These are phyloP conservation scores for Mucor indicus DNA, from an alignment of 371 early-diverging fungal species.

Conservation along the genomic window DNA sequence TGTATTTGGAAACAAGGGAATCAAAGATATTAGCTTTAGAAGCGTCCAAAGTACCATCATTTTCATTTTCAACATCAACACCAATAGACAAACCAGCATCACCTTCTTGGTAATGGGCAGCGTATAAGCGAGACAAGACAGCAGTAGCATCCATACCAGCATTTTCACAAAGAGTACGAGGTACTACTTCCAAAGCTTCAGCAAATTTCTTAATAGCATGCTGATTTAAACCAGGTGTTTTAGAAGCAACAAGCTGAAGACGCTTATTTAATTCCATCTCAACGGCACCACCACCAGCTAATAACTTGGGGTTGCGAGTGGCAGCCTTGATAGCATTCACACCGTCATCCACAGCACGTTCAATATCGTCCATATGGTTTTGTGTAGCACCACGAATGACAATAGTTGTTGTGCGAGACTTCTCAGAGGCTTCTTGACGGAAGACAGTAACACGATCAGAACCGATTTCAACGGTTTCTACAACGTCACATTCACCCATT, in stretches of 20 bases:
- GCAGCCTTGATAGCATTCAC: slow-evolving; percentile 96
- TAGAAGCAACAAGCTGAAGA: slow-evolving; percentile 68
- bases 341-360: slow-evolving; percentile 98
- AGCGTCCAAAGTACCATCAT: slow-evolving; percentile 79
- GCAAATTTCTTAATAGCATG: slow-evolving; percentile 96
- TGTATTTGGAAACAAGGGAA: slow-evolving; percentile 76
- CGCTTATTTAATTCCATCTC: slow-evolving; percentile 92
- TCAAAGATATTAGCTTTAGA: slow-evolving; percentile 77
- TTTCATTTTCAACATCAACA: slow-evolving; percentile 82
- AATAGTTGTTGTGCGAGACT: slow-evolving; percentile 89
- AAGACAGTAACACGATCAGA: slow-evolving; percentile 95
- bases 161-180: slow-evolving; percentile 94
- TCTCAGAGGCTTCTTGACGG: slow-evolving; percentile 78
- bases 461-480: slow-evolving; percentile 95
- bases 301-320: slow-evolving; percentile 82
- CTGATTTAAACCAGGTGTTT: slow-evolving; percentile 94
- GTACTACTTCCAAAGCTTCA: slow-evolving; percentile 94
- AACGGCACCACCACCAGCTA: slow-evolving; percentile 95
- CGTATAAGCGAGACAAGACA: slow-evolving; percentile 87
- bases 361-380: slow-evolving; percentile 96
- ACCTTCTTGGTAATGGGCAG: slow-evolving; percentile 85
- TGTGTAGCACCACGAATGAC: slow-evolving; percentile 97
- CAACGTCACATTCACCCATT: slow-evolving; percentile 95
- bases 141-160: slow-evolving; percentile 96
- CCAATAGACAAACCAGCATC: slow-evolving; percentile 52